Evolutionary conservation across 73 alveolate species (phyloP), one percentile per base, ranked within the genome.

Genomic region (Durusdinium trenchii): DNA sequence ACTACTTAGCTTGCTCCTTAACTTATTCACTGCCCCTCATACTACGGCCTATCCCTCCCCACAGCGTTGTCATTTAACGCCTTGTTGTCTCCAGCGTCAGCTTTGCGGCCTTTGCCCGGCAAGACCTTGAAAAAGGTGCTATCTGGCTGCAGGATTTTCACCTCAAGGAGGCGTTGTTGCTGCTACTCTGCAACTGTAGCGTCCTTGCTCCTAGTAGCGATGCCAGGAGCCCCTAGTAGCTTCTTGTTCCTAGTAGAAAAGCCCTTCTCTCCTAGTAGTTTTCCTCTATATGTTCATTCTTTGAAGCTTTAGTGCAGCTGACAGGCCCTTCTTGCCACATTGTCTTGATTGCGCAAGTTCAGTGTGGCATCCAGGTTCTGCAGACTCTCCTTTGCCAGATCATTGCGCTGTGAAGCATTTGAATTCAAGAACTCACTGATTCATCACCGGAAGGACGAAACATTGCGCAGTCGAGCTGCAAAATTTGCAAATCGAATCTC

Each of bases 131-230:
- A 99, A 95, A 99, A 99, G 81, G 99, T 99, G 96, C 99, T 99
- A 90, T 99, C 99, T 20, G 99, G 99, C 83, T 99, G 99, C 64
- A 99, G 99, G 82, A 99, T 99, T 96, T 99, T 99, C 83, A 99
- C 86, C 86, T 46, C 43, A 23, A 32, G 79, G n/a, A 20, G 32
- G 69, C 69, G 69, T 57, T 23, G 23, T 16, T 23, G 69, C 32
- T 57, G 32, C 69, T 23, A 12, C 69, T 23, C 69, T 23, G 12
- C 23, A 12, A 57, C 69, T 57, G 12, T 23, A 57, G n/a, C n/a
- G n/a, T n/a, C n/a, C n/a, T n/a, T n/a, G n/a, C n/a, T n/a, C n/a
- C n/a, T n/a, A n/a, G n/a, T n/a, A n/a, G n/a, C n/a, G n/a, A n/a
- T n/a, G n/a, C n/a, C n/a, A n/a, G n/a, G n/a, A n/a, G n/a, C n/a